A percentile compares a stretch with the other conserved stretches of the same genome.
These are phyloP conservation scores for Gyromitra esculenta DNA, from an alignment of 2,329 filamentous ascomycete genomes.

Conservation along the genomic window DNA sequence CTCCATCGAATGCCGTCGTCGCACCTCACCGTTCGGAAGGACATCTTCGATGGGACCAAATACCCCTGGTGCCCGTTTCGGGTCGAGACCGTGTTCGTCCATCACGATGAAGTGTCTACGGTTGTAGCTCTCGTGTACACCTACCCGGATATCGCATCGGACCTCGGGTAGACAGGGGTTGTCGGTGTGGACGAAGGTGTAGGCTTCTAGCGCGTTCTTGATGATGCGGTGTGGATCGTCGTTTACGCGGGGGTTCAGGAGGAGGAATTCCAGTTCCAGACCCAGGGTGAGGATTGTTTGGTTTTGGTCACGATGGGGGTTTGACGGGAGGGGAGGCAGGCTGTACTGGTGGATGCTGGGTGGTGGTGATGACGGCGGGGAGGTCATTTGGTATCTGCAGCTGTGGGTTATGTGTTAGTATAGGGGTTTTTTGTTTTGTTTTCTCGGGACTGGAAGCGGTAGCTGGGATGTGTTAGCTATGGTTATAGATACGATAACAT, in stretches of 20 bases:
- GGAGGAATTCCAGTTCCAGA: slow-evolving; percentile 35
- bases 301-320: neutral
- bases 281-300: slow-evolving; percentile 40
- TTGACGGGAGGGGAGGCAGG: neutral
- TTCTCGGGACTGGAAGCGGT: too few relatives aligned
- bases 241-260: slow-evolving; percentile 12
- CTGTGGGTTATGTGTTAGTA: too few relatives aligned
- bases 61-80: neutral
- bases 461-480: too few relatives aligned
- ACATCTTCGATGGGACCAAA: slow-evolving; percentile 5
- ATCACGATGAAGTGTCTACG: slow-evolving; percentile 28
- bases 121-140: slow-evolving; percentile 3
- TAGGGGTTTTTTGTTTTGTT: too few relatives aligned
- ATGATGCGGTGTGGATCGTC: slow-evolving; percentile 25
- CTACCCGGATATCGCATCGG: slow-evolving; percentile 16
- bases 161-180: slow-evolving; percentile 4
- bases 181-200: neutral
- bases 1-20: slow-evolving; percentile 19
- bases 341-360: neutral
- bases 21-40: neutral
- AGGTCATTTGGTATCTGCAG: too few relatives aligned
- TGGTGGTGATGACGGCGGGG: neutral
- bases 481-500: too few relatives aligned
- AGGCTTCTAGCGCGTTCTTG: slow-evolving; percentile 1
- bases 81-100: slow-evolving; percentile 23